phyloP scores from a whole-genome alignment of 2,329 filamentous ascomycete genomes.

The Xylogone sp. region DNA sequence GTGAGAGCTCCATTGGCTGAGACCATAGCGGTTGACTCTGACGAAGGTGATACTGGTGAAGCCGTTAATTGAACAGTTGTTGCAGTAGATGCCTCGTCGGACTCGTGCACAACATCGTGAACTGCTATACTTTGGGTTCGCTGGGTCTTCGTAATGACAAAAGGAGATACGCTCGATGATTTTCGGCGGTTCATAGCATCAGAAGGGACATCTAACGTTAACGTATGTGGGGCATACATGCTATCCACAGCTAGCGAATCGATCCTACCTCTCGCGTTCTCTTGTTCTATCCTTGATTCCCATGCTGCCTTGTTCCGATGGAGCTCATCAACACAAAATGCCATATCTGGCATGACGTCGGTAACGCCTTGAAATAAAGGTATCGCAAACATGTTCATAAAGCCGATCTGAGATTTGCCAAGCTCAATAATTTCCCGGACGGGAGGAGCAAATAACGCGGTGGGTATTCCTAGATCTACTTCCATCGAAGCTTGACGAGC shows the following conservation, averaged over 20 bases:
- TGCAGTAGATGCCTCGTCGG: too few species aligned
- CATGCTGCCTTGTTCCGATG: slow-evolving; percentile 73
- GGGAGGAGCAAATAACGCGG: slow-evolving; percentile 80
- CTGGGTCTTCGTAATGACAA: too few species aligned
- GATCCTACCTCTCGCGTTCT: slow-evolving; percentile 38
- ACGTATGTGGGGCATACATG: slow-evolving; percentile 25
- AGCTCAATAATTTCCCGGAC: slow-evolving; percentile 80
- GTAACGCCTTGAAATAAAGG: slow-evolving; percentile 87
- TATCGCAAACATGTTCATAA: slow-evolving; percentile 94
- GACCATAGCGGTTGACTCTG: neutral
- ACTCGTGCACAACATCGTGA: too few species aligned
- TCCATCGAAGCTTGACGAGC: slow-evolving; percentile 92
- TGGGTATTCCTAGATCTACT: slow-evolving; percentile 77
- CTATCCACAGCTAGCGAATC: slow-evolving; percentile 28
- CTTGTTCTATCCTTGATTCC: slow-evolving; percentile 61
- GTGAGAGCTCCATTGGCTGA: neutral
- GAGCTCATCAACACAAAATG: slow-evolving; percentile 80
- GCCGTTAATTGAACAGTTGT: too few species aligned
- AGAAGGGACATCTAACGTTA: slow-evolving; percentile 25
- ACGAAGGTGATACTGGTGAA: slow-evolving; percentile 3
- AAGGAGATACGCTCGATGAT: neutral
- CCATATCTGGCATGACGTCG: slow-evolving; percentile 80
- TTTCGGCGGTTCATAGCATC: slow-evolving; percentile 17
- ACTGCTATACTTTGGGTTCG: too few species aligned
- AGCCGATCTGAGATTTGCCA: slow-evolving; percentile 84